Evolutionary conservation across 192 early-diverging fungal species (phyloP).

Genomic region (Chytriomyces confervae): DNA sequence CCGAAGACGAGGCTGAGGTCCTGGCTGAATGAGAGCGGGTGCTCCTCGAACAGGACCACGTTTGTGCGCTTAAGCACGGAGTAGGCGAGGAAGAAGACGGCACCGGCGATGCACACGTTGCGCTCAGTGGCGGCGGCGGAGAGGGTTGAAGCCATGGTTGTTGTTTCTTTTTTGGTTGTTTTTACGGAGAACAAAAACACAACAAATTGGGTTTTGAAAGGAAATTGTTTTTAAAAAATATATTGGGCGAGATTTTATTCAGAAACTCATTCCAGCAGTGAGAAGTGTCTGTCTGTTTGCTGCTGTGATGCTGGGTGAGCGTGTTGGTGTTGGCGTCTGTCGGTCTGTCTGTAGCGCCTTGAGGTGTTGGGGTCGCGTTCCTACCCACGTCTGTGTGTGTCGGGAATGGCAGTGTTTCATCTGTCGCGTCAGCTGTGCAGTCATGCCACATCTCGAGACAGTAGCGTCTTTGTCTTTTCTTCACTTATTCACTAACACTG

Average conservation of each 20-base stretch:
- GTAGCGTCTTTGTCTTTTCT: too few relatives aligned
- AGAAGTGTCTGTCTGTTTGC: too few relatives aligned
- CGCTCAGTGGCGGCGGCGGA: conserved; percentile 8
- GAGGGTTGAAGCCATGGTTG: conserved; percentile 4
- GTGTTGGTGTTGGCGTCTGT: too few relatives aligned
- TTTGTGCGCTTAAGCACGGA: conserved; percentile 7
- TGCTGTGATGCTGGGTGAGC: too few relatives aligned
- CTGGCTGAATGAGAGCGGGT: conserved; percentile 19
- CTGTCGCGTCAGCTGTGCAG: too few relatives aligned
- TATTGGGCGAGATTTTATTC: neutral
- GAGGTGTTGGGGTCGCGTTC: too few relatives aligned
- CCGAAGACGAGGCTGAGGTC: conserved; percentile 26
- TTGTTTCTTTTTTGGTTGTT: neutral
- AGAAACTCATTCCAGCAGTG: neutral
- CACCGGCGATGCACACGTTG: conserved; percentile 27
- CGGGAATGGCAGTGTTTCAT: too few relatives aligned
- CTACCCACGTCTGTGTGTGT: too few relatives aligned
- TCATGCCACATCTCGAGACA: too few relatives aligned
- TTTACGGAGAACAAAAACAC: neutral
- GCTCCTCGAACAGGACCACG: conserved; percentile 9
- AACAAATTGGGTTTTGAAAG: neutral
- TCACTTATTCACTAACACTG: too few relatives aligned
- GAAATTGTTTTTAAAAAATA: neutral
- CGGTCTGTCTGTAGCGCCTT: too few relatives aligned
- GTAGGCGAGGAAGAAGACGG: conserved; percentile 20